phyloP scores from a whole-genome alignment of 2,329 filamentous ascomycete genomes.

The Arachnomyces sp. region DNA sequence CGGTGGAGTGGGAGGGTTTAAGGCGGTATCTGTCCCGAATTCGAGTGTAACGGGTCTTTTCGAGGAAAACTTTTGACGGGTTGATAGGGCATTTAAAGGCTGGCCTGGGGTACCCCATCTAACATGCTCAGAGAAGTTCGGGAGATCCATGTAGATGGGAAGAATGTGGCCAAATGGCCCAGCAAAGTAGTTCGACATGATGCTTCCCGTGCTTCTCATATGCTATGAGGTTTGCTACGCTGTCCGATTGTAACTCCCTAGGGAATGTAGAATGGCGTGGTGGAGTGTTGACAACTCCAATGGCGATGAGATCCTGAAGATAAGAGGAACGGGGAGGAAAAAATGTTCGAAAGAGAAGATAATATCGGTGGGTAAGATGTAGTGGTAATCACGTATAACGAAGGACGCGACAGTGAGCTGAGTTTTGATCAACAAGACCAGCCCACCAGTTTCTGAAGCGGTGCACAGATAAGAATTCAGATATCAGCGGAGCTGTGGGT shows the following conservation, averaged over 20 bases:
- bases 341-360: not conserved
- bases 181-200: slow-evolving; percentile 31
- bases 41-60: slow-evolving; percentile 19
- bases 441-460: too few species aligned
- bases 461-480: too few species aligned
- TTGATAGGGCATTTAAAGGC: too few species aligned
- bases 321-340: slow-evolving; percentile 1
- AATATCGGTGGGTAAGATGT: not conserved
- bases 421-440: too few species aligned
- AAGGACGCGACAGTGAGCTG: too few species aligned
- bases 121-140: slow-evolving; percentile 3
- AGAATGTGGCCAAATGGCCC: slow-evolving; percentile 35
- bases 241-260: not conserved
- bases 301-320: not conserved
- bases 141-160: slow-evolving; percentile 19
- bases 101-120: too few species aligned
- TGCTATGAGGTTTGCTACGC: slow-evolving; percentile 5
- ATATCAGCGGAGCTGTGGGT: too few species aligned
- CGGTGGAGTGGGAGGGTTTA: slow-evolving; percentile 18
- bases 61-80: too few species aligned
- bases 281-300: not conserved
- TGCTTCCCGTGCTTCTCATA: too few species aligned
- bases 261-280: not conserved
- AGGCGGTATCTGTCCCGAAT: slow-evolving; percentile 27
- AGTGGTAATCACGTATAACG: too few species aligned